Percentiles rank a stretch among this genome's conserved stretches.
phyloP scores from a whole-genome alignment of 176 grass and related monocot species.

The Chloris gayana region DNA sequence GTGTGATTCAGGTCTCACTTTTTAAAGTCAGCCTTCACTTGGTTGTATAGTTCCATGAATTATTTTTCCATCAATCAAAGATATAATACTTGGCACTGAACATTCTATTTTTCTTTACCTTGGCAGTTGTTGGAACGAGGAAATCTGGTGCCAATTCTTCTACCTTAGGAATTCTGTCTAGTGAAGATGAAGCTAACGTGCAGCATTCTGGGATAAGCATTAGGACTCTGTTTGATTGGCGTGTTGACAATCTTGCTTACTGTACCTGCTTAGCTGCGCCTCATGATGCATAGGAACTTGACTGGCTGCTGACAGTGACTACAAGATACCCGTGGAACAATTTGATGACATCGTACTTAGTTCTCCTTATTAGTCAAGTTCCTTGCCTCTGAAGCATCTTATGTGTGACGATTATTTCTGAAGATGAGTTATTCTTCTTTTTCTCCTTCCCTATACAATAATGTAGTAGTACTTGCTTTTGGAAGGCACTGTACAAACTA shows the following conservation, averaged over 20 bases:
- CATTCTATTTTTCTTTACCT: neutral
- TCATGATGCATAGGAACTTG: constrained; percentile 6
- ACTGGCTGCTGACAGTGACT: constrained; percentile 1
- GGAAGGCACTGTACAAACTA: neutral
- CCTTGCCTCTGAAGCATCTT: neutral
- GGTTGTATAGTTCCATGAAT: neutral
- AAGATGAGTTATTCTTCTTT: neutral
- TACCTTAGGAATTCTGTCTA: neutral
- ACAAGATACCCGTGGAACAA: neutral
- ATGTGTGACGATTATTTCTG: neutral
- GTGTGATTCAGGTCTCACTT: neutral
- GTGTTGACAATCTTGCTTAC: neutral
- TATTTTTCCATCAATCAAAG: neutral
- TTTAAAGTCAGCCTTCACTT: neutral
- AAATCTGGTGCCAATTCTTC: neutral
- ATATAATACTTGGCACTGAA: neutral
- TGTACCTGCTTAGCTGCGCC: neutral
- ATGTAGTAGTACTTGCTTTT: constrained; percentile 3
- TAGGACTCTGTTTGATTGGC: neutral
- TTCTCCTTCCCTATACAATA: neutral
- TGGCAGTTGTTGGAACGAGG: neutral
- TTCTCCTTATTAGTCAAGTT: constrained; percentile 9
- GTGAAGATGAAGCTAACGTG: neutral
- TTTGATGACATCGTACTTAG: neutral
- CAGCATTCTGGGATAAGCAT: constrained; percentile 24